Base-by-base conservation (phyloP, 352 stramenopile species). In the Phytophthora nicotianae region DNA sequence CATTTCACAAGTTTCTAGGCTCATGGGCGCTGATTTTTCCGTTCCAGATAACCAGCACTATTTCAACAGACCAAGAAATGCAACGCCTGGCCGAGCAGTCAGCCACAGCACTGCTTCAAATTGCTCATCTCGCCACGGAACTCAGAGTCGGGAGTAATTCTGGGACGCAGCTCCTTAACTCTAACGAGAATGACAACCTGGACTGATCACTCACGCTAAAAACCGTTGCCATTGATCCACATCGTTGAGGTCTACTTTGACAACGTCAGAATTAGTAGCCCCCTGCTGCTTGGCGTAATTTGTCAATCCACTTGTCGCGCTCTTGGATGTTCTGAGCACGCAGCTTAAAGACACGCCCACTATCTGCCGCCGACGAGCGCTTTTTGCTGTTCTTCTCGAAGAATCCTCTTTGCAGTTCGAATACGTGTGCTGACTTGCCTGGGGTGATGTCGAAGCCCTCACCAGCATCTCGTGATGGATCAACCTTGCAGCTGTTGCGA, bases 381-480 rank as follows among this genome's bases (percentile, higher is more conserved):
- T 91, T 92, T 43, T 86, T 90, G 42, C 72, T 84, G 58, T 91
- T 92, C 53, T 91, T 90, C 35, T 92, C 84, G 41, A 95, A 93
- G 4, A 95, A 66, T 0, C 87, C 85, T 40, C 76, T 77, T 55
- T 91, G 84, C 9, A 89, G 61, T 42, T 91, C 81, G 52, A 89
- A 91, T 26, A 95, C 85, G 43, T 91, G 75, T 4, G 78, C 72
- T 23, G 68, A 68, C 19, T 88, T 91, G 6, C 76, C 74, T 24
- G 87, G 87, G 26, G 88, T 85, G 48, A 95, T 93, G 27, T 95
- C 68, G 41, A 95, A 92, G 2, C 87, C 86, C 80, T 95, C 87
- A 2, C 87, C 87, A 21, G 87, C 86, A 62, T 91, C 81, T 14
- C 62, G 64, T 13, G 87, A 92, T 8, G 80, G 81, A 41, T 93